Evolutionary conservation across 106 monocot species (phyloP).

Genomic region (Ottelia alismoides): DNA sequence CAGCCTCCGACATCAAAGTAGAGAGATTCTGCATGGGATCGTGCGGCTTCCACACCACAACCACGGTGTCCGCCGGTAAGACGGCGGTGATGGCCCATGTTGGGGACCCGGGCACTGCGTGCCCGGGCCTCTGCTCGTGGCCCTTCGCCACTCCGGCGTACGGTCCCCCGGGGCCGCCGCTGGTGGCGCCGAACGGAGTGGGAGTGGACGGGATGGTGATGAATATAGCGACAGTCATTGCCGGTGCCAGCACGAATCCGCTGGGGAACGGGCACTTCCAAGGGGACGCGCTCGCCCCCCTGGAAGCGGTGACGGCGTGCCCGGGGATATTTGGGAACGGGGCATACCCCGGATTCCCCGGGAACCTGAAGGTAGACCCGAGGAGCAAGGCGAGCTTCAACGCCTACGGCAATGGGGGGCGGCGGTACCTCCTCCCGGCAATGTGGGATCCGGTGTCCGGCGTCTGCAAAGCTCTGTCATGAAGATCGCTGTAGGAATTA

Average conservation of each 20-base stretch:
- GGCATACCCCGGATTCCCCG: constrained; percentile 18
- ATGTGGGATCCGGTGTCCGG: constrained; percentile 7
- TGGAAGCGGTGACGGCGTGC: constrained; percentile 19
- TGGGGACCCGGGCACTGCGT: constrained; percentile 4
- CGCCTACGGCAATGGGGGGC: constrained; percentile 1
- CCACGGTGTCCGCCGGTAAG: background rate
- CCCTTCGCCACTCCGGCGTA: background rate
- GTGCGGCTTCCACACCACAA: constrained; percentile 6
- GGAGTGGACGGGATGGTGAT: constrained; percentile 16
- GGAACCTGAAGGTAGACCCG: constrained; percentile 5
- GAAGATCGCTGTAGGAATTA: background rate
- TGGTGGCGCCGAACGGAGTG: constrained; percentile 3
- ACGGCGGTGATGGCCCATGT: background rate
- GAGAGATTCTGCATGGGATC: constrained; percentile 13
- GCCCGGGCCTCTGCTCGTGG: constrained; percentile 11
- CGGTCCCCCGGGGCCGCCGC: constrained; percentile 3
- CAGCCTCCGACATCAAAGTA: constrained; percentile 4
- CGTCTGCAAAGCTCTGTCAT: too few relatives aligned
- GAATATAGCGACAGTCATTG: constrained; percentile 7
- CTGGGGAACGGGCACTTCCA: constrained; percentile 9
- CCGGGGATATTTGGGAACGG: constrained; percentile 11
- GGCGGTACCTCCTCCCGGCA: constrained; percentile 13
- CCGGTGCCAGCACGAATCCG: constrained; percentile 12
- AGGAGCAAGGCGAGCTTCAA: constrained; percentile 10
- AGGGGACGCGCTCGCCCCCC: constrained; percentile 4